Percentiles rank a stretch among this genome's conserved stretches.
Conservation (phyloP, 2,329 filamentous ascomycete genomes). For the Pseudogymnoascus sp. region DNA sequence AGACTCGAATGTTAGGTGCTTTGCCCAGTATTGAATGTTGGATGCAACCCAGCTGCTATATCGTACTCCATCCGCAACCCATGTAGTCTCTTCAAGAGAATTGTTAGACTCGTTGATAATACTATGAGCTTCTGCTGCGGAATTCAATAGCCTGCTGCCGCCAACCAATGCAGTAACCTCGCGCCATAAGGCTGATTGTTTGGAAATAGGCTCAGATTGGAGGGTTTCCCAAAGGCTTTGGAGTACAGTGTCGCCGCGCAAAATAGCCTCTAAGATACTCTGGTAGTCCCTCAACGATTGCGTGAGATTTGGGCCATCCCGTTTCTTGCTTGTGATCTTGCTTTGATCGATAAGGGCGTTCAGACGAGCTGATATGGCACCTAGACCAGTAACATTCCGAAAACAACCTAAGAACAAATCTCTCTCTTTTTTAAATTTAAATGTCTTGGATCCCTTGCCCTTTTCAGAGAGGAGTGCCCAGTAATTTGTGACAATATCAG, state of each 20-base stretch:
- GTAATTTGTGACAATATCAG: constrained; percentile 70
- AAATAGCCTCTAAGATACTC: constrained; percentile 33
- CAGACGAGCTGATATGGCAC: constrained; percentile 66
- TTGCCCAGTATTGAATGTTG: constrained; percentile 25
- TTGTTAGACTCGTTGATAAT: constrained; percentile 28
- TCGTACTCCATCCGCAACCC: constrained; percentile 25
- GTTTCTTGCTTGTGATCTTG: constrained; percentile 29
- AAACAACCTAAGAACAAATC: constrained; percentile 57
- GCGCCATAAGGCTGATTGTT: constrained; percentile 52
- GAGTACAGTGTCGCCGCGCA: constrained; percentile 39
- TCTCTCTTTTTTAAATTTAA: constrained; percentile 28
- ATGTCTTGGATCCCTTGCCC: constrained; percentile 19
- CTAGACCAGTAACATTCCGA: constrained; percentile 67
- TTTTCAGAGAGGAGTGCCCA: constrained; percentile 57
- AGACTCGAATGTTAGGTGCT: constrained; percentile 15
- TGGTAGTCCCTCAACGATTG: constrained; percentile 34
- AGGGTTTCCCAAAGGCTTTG: constrained; percentile 40
- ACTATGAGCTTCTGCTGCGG: constrained; percentile 46
- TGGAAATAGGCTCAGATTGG: constrained; percentile 28
- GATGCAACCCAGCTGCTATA: constrained; percentile 27
- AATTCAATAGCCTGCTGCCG: constrained; percentile 52
- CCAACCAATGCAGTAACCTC: constrained; percentile 53
- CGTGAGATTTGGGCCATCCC: constrained; percentile 25
- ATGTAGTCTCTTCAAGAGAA: constrained; percentile 22
- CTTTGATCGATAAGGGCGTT: constrained; percentile 51